phyloP scores from a whole-genome alignment of 345 rosid species.

The Crucihimalaya himalaica region DNA sequence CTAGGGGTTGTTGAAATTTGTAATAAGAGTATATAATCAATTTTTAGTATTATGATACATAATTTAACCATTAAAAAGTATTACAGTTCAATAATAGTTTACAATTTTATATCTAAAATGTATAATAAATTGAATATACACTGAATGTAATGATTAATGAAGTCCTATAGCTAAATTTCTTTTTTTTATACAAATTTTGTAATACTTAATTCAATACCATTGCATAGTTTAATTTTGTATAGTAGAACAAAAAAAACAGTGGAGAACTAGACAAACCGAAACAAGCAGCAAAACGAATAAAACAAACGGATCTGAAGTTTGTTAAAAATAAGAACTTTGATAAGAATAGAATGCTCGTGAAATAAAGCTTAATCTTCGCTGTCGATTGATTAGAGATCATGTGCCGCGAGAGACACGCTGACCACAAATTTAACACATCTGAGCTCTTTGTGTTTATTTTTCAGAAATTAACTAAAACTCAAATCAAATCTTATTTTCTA shows the following conservation, averaged over 20 bases:
- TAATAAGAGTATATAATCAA: no score
- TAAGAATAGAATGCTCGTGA: conserved; percentile 36
- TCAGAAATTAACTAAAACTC: background rate
- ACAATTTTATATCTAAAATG: no score
- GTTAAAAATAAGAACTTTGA: background rate
- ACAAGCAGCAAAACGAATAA: conserved; percentile 31
- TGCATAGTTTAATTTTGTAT: background rate
- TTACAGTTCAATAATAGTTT: no score
- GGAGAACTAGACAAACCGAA: conserved; percentile 1
- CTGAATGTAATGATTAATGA: no score
- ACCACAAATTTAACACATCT: conserved; percentile 40
- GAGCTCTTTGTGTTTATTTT: conserved; percentile 20
- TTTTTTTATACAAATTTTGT: background rate
- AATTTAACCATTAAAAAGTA: no score
- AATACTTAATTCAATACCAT: background rate
- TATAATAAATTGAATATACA: no score
- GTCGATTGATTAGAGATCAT: conserved; percentile 39
- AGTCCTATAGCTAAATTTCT: background rate
- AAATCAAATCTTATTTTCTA: conserved; percentile 15
- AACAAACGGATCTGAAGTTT: conserved; percentile 23
- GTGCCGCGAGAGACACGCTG: conserved; percentile 46
- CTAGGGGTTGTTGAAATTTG: no score
- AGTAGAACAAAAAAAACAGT: background rate
- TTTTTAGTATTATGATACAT: no score
- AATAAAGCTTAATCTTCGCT: conserved; percentile 40